Percentiles rank a stretch among this genome's conserved stretches.
Evolutionary conservation across 306 rosid genomes (phyloP).

Genomic region (Prunus padus): DNA sequence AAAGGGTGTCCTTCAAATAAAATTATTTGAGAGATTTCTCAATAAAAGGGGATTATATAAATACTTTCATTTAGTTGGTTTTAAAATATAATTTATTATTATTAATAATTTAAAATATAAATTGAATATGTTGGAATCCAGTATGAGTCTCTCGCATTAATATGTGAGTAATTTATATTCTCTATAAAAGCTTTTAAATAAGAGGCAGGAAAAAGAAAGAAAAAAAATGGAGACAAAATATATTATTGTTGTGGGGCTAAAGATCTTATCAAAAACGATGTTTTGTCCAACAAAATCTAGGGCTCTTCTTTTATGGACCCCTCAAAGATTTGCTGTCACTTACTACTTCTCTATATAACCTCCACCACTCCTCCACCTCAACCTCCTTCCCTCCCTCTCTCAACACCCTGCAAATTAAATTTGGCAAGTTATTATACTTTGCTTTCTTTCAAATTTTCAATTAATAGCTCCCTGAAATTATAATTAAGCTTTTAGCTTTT

Average conservation of each 20-base stretch:
- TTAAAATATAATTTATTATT: no score
- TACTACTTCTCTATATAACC: slow-evolving; percentile 51
- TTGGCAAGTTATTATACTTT: not conserved
- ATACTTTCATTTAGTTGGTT: no score
- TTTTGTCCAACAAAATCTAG: slow-evolving; percentile 70
- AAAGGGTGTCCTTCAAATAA: no score
- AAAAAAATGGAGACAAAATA: slow-evolving; percentile 33
- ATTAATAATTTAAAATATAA: no score
- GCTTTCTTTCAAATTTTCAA: not conserved
- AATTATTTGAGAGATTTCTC: no score
- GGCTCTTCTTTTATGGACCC: slow-evolving; percentile 71
- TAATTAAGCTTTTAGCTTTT: not conserved
- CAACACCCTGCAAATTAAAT: not conserved
- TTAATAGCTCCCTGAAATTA: not conserved
- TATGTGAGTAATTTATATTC: no score
- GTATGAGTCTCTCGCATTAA: no score
- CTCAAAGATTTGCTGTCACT: slow-evolving; percentile 53
- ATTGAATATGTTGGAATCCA: no score
- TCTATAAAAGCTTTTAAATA: not conserved
- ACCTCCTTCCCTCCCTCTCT: slow-evolving; percentile 11
- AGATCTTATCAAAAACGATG: slow-evolving; percentile 67
- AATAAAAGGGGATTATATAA: no score
- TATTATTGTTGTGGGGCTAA: slow-evolving; percentile 57
- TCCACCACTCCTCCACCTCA: slow-evolving; percentile 20
- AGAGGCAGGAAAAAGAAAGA: not conserved